Base-by-base conservation (phyloP, 768 basidiomycete species). In the Cantharellus anzutake region DNA sequence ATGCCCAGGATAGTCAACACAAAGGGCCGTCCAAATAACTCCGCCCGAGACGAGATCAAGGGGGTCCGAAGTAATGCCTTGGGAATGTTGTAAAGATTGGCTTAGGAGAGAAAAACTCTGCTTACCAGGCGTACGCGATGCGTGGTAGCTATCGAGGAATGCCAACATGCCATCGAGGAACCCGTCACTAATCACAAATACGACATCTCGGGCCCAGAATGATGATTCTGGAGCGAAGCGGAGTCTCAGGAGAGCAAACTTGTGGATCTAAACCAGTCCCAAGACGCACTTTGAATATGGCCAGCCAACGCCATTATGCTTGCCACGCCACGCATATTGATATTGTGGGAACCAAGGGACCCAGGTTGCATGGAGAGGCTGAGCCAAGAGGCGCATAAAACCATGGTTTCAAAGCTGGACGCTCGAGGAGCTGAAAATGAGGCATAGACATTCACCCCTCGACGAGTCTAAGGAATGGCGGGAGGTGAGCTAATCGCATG, bases 1-100 rank as follows among this genome's bases (percentile, higher is more conserved):
- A 70, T 99, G 94, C 0, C 91, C 87, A 0, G 92, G 89, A 69
- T 97, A 98, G 68, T 98, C 96, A 50, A 99, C 80, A 65, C 86
- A 86, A 52, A 99, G 71, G 5, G 91, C 91, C 1, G 87, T 90
- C 96, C 96, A 99, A 50, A 99, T 86, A 3, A 92, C 84, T 2
- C 92, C 93, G 5, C 62, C 61, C 2, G 89, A 88, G 1, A 80
- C 69, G 34, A 87, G 67, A 41, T 73, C 70, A 42, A 96, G 73
- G 4, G 75, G 72, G 41, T 86, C 80, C 1, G 79, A 77, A n/a
- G 73, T 64, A 16, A 91, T 73, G 66, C 84, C 90, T 92, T 42
- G 4, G 37, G 34, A 59, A 20, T 5, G 20, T 37, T 42, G 48
- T 61, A 34, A 29, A 11, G 11, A 48, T 11, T 48, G 11, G 29